These are phyloP conservation scores for Prototheca wickerhamii DNA, from an alignment of 163 green algal genomes.

Conservation along the genomic window DNA sequence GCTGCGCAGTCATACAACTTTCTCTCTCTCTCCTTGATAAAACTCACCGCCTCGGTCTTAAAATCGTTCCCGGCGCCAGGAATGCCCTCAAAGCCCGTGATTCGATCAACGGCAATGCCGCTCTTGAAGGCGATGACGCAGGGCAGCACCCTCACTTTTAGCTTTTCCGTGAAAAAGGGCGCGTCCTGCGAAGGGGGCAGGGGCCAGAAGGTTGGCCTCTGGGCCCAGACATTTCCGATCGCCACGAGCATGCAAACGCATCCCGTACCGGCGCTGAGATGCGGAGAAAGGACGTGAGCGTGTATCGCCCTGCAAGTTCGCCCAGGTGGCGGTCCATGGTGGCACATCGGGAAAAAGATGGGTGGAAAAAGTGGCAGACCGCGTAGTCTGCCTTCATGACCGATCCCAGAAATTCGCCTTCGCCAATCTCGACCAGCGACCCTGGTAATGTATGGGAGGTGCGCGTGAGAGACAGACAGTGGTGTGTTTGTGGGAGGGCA, in stretches of 20 bases:
- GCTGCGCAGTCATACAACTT: neutral
- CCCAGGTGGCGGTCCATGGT: conserved; percentile 91
- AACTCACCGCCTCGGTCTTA: neutral
- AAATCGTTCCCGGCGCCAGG: conserved; percentile 24
- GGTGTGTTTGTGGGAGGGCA: too few species aligned
- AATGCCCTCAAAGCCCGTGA: conserved; percentile 86
- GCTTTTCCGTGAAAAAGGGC: conserved; percentile 93
- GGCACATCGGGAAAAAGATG: conserved; percentile 90
- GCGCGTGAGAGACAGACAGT: too few species aligned
- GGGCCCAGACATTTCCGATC: neutral
- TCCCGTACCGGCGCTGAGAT: conserved; percentile 64
- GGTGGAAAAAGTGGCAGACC: conserved; percentile 91
- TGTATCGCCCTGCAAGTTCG: conserved; percentile 61
- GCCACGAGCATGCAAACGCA: neutral
- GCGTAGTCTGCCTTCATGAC: conserved; percentile 73
- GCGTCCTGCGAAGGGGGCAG: conserved; percentile 46
- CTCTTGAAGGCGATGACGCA: conserved; percentile 76
- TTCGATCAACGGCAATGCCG: conserved; percentile 65
- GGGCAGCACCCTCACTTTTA: conserved; percentile 84
- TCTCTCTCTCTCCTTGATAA: neutral
- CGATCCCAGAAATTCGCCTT: conserved; percentile 67
- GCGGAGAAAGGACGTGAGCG: conserved; percentile 88
- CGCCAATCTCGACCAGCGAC: conserved; percentile 21
- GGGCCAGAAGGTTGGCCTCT: neutral
- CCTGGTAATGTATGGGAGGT: conserved; percentile 4